Percentiles rank a stretch among this genome's conserved stretches.
phyloP scores from a whole-genome alignment of 2,329 filamentous ascomycete species.

The Penicillium decumbens region DNA sequence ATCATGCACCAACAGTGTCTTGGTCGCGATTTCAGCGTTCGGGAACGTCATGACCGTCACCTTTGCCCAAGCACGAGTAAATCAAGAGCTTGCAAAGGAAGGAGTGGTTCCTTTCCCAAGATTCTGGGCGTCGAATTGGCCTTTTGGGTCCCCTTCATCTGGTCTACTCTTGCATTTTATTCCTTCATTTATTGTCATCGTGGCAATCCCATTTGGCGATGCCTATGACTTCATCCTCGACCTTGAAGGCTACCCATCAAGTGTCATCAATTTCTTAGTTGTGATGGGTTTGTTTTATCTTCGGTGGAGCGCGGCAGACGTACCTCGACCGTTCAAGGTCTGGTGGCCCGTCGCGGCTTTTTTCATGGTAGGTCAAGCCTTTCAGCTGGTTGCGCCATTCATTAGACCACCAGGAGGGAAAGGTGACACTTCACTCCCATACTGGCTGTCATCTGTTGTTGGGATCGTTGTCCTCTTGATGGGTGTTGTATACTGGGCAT shows the following conservation, averaged over 20 bases:
- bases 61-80: constrained; percentile 63
- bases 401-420: constrained; percentile 43
- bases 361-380: constrained; percentile 59
- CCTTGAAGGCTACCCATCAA: constrained; percentile 30
- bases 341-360: constrained; percentile 43
- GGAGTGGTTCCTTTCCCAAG: constrained; percentile 61
- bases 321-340: constrained; percentile 47
- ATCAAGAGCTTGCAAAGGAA: constrained; percentile 63
- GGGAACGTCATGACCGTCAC: constrained; percentile 65
- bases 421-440: constrained; percentile 47
- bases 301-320: constrained; percentile 19
- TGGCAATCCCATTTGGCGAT: constrained; percentile 58
- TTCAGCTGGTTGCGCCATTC: constrained; percentile 57
- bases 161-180: constrained; percentile 62
- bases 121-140: constrained; percentile 61
- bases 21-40: constrained; percentile 63
- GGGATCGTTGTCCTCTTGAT: constrained; percentile 44
- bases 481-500: constrained; percentile 46
- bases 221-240: constrained; percentile 31
- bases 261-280: constrained; percentile 32
- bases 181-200: constrained; percentile 61
- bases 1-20: constrained; percentile 49
- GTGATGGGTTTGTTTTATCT: constrained; percentile 40
- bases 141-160: constrained; percentile 59
- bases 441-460: constrained; percentile 48